Conservation (phyloP, 257 asterid species). For the Ajuga chamaepitys region DNA sequence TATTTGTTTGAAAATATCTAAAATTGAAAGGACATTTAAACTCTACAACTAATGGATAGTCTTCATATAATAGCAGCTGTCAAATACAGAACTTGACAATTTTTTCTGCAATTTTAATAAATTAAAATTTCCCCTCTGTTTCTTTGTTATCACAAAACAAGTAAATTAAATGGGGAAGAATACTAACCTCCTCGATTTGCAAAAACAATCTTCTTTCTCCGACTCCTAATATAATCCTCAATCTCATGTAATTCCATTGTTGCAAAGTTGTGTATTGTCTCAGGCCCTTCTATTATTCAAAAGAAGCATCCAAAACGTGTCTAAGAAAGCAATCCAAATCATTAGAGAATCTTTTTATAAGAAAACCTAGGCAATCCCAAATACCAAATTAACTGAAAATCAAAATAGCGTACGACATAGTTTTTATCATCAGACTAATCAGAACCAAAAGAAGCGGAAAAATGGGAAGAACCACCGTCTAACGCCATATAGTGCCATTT, state of each 20-base stretch:
- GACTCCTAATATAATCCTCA: constrained; percentile 80
- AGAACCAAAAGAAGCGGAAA: constrained; percentile 37
- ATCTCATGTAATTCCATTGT: constrained; percentile 86
- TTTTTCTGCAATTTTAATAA: too few relatives aligned
- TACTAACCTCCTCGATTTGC: constrained; percentile 93
- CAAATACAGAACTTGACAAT: too few relatives aligned
- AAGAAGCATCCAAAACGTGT: too few relatives aligned
- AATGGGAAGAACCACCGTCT: constrained; percentile 52
- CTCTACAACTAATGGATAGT: too few relatives aligned
- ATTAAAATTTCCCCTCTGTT: too few relatives aligned
- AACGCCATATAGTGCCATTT: constrained; percentile 55
- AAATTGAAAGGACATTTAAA: too few relatives aligned
- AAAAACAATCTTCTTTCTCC: constrained; percentile 85
- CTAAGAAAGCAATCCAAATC: background rate
- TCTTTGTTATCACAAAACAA: too few relatives aligned
- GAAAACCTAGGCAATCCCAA: background rate
- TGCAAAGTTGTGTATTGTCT: constrained; percentile 78
- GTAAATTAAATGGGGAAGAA: background rate
- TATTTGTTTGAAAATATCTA: too few relatives aligned
- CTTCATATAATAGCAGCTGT: too few relatives aligned
- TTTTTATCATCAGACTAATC: constrained; percentile 37
- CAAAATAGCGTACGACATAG: constrained; percentile 33
- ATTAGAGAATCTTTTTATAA: background rate
- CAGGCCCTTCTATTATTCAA: constrained; percentile 97
- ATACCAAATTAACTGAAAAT: background rate